These are phyloP conservation scores for Zygnema cylindricum DNA, from an alignment of 139 green algal genomes.

Conservation along the genomic window DNA sequence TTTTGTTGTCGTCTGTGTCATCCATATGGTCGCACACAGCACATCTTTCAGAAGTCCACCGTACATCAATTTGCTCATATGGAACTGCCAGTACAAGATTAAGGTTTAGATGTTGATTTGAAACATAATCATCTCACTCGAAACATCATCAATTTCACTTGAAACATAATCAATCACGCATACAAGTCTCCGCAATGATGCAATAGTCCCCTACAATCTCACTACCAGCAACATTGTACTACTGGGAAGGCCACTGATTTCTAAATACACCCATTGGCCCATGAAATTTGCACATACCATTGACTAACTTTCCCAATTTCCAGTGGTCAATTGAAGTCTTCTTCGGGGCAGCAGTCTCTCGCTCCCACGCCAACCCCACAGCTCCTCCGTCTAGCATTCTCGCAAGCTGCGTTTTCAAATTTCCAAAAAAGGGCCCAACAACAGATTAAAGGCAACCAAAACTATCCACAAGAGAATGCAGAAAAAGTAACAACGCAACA, in stretches of 20 bases:
- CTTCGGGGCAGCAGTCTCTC: background rate
- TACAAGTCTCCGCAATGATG: too few species aligned
- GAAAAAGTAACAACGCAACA: background rate
- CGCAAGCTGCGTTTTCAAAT: background rate
- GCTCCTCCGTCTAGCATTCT: constrained; percentile 26
- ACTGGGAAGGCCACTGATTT: too few species aligned
- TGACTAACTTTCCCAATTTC: background rate
- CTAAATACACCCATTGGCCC: too few species aligned
- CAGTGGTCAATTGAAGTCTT: background rate
- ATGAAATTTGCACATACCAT: background rate
- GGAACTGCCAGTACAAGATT: constrained; percentile 18
- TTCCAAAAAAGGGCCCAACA: background rate
- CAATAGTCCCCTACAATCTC: too few species aligned
- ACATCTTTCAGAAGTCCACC: constrained; percentile 48
- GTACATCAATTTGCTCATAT: constrained; percentile 41
- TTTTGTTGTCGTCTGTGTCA: constrained; percentile 37
- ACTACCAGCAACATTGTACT: too few species aligned
- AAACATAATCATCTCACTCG: too few species aligned
- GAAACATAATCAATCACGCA: too few species aligned
- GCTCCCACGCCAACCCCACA: background rate
- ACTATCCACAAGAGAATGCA: background rate
- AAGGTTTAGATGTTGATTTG: too few species aligned
- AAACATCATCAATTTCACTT: too few species aligned
- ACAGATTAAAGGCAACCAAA: background rate
- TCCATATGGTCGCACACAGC: constrained; percentile 47